Conservation (phyloP, 306 rosid genomes). For the Cicer yamashitae region DNA sequence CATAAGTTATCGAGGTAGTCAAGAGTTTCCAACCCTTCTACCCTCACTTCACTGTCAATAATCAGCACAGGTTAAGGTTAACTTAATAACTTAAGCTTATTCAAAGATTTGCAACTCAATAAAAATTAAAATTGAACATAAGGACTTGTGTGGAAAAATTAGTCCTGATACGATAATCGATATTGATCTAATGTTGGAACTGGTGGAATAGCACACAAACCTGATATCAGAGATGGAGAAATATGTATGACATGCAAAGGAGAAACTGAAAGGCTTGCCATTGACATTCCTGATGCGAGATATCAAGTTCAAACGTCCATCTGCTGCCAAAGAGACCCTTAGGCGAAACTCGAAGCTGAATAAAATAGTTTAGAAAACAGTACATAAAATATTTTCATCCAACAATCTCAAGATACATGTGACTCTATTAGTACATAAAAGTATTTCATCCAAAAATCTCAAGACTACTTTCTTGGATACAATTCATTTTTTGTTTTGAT, state of each 20-base stretch:
- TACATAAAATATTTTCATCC: constrained; percentile 23
- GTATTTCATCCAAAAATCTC: constrained; percentile 4
- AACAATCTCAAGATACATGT: background rate
- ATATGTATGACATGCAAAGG: constrained; percentile 82
- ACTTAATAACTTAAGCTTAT: constrained; percentile 21
- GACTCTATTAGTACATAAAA: background rate
- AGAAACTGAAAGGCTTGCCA: constrained; percentile 84
- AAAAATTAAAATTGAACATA: background rate
- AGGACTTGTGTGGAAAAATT: background rate
- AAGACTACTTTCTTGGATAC: background rate
- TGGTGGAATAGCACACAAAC: constrained; percentile 44
- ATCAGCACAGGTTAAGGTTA: constrained; percentile 27
- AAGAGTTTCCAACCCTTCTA: constrained; percentile 92
- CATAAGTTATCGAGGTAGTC: constrained; percentile 78
- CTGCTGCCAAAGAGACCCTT: constrained; percentile 69
- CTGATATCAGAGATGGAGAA: constrained; percentile 83
- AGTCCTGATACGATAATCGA: background rate
- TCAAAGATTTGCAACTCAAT: background rate
- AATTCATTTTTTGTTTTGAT: background rate
- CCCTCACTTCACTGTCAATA: constrained; percentile 82
- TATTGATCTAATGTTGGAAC: background rate
- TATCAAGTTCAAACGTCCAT: constrained; percentile 63
- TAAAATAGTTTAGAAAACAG: constrained; percentile 8
- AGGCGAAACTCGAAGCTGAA: constrained; percentile 90
- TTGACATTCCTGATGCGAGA: constrained; percentile 87